Evolutionary conservation across 179 eudicot genomes (phyloP).

Genomic region (Carnegiea gigantea): DNA sequence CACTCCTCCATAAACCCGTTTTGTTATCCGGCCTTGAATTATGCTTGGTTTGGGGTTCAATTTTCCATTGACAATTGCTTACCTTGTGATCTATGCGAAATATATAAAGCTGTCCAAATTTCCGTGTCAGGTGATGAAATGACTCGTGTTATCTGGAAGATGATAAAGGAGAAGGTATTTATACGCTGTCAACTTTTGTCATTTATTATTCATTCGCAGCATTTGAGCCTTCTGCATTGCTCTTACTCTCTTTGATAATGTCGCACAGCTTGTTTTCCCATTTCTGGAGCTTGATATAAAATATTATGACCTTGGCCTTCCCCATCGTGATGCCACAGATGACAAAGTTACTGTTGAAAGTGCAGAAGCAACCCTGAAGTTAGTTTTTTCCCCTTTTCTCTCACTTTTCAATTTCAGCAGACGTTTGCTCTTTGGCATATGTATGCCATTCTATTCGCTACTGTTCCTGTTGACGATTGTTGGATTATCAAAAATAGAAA

Average conservation of each 20-base stretch:
- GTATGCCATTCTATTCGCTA: neutral
- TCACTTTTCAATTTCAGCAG: neutral
- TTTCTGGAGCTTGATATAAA: constrained; percentile 90
- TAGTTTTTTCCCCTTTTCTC: constrained; percentile 16
- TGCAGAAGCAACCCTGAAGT: constrained; percentile 97
- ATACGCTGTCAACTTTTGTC: neutral
- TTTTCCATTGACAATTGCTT: neutral
- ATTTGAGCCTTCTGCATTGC: neutral
- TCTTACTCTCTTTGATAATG: constrained; percentile 12
- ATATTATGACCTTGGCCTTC: constrained; percentile 90
- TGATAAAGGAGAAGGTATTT: constrained; percentile 88
- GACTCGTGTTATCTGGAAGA: constrained; percentile 91
- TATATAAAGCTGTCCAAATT: neutral
- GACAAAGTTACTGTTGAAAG: constrained; percentile 95
- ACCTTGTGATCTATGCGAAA: neutral
- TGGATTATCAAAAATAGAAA: neutral
- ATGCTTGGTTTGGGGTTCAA: neutral
- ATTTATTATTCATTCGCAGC: neutral
- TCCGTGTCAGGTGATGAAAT: constrained; percentile 87
- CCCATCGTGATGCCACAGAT: constrained; percentile 86
- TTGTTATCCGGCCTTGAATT: neutral
- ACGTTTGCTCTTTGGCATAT: neutral
- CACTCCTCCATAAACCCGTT: neutral
- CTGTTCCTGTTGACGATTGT: neutral
- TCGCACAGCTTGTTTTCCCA: constrained; percentile 70